Evolutionary conservation across 2,329 filamentous ascomycete genomes (phyloP), one percentile per base, ranked within the genome.

Genomic region (Pseudohalonectria lignicola): DNA sequence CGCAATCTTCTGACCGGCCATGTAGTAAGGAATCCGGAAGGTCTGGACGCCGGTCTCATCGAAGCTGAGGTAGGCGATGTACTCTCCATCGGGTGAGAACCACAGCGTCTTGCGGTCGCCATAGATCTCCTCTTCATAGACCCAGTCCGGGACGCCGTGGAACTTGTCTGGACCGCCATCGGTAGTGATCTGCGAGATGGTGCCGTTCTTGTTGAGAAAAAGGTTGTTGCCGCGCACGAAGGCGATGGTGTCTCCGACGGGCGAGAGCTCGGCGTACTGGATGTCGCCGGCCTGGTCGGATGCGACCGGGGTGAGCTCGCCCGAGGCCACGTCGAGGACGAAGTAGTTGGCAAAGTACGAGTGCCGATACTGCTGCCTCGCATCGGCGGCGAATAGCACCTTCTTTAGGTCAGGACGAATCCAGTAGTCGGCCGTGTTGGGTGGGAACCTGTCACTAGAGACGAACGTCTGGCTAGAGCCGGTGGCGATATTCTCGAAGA

Each of bases 81-180:
- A 94, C 50, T 86, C 81, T 36, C 88, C 92, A 54, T 93, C 86
- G 25, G 80, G 73, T 25, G 86, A 90, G 88, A 88, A 98, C 92
- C 93, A 98, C 1, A 88, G 93, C 5, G 85, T 92, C 44, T 76
- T 86, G 48, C 85, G 83, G 2, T 75, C 81, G 13, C 67, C 59
- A 44, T 96, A 85, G 3, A 94, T 85, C 56, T 94, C 86, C 46
- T 74, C 70, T 55, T 94, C 86, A 53, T 93, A 94, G 0, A 96
- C 92, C 92, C 92, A 98, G 57, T 98, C 93, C 1, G 92, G 92
- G 15, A 95, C 77, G 16, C 93, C 92, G 51, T 98, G 95, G 60
- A 98, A 98, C 42, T 92, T 76, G 49, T 96, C 79, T 1, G 78
- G 67, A 0, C 90, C 86, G 12, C 93, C 92, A 53, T 98, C 90